phyloP scores from a whole-genome alignment of 768 basidiomycete genomes.

The Pulveroboletus frians region DNA sequence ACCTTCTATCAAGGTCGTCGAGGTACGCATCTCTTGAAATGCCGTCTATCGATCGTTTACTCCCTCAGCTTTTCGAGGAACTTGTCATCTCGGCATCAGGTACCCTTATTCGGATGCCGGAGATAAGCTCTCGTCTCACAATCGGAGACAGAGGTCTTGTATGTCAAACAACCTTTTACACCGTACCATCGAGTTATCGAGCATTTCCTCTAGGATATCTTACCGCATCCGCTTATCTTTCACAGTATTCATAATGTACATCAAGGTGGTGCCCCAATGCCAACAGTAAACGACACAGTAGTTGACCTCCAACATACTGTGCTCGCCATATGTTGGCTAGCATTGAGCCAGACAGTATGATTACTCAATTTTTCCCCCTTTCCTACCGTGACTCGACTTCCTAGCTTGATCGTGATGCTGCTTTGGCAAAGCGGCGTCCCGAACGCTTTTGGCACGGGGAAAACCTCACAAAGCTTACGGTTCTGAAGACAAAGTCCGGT shows the following conservation, averaged over 20 bases:
- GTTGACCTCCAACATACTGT: conserved; percentile 71
- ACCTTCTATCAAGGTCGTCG: conserved; percentile 52
- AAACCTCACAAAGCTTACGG: conserved; percentile 57
- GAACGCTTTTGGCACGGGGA: conserved; percentile 68
- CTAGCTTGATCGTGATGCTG: conserved; percentile 57
- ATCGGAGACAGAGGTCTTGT: conserved; percentile 77
- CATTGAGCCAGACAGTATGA: conserved; percentile 77
- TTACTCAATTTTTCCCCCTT: neutral
- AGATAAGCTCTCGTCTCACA: conserved; percentile 67
- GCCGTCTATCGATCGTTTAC: conserved; percentile 11
- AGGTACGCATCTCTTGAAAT: conserved; percentile 43
- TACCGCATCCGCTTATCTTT: conserved; percentile 49
- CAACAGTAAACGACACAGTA: conserved; percentile 53
- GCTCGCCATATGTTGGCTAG: conserved; percentile 81
- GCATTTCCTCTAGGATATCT: conserved; percentile 49
- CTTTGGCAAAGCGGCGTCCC: conserved; percentile 59
- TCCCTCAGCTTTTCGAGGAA: conserved; percentile 73
- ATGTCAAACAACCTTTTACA: conserved; percentile 22
- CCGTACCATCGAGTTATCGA: conserved; percentile 1
- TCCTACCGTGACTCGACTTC: neutral
- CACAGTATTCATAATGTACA: conserved; percentile 45
- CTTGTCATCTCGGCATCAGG: conserved; percentile 64
- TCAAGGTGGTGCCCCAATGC: conserved; percentile 40
- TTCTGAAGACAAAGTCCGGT: conserved; percentile 57
- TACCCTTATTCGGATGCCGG: conserved; percentile 68